Evolutionary conservation across 257 asterid species (phyloP).

Genomic region (Solanum bulbocastanum): DNA sequence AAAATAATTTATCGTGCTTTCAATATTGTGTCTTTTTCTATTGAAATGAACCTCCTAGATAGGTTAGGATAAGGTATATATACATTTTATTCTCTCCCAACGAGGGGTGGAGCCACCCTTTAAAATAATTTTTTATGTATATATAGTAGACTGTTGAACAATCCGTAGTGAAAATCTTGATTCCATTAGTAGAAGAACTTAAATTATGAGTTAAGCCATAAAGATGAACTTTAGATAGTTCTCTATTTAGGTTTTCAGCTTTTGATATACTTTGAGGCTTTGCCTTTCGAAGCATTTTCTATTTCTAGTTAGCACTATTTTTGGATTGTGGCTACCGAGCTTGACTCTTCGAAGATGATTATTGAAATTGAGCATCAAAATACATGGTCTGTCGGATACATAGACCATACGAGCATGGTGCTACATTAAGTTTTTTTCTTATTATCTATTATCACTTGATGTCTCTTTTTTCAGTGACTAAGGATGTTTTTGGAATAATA

Average conservation of each 20-base stretch:
- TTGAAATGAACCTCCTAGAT: background rate
- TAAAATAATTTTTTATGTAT: too few species aligned
- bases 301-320: background rate
- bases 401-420: slow-evolving; percentile 52
- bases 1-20: background rate
- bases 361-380: slow-evolving; percentile 23
- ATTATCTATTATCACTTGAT: background rate
- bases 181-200: background rate
- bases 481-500: slow-evolving; percentile 1
- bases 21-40: background rate
- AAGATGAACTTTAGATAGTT: background rate
- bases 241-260: background rate
- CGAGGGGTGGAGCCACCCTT: fast-evolving
- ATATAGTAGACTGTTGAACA: background rate
- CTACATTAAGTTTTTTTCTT: slow-evolving; percentile 14
- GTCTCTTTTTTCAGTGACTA: background rate
- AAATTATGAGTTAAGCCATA: background rate
- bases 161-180: too few species aligned
- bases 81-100: background rate
- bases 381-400: slow-evolving; percentile 32
- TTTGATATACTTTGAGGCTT: background rate
- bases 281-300: background rate
- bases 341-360: background rate
- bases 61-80: background rate
- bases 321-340: background rate